These are phyloP conservation scores for Mimosa pudica DNA, from an alignment of 306 rosid species.

Conservation along the genomic window DNA sequence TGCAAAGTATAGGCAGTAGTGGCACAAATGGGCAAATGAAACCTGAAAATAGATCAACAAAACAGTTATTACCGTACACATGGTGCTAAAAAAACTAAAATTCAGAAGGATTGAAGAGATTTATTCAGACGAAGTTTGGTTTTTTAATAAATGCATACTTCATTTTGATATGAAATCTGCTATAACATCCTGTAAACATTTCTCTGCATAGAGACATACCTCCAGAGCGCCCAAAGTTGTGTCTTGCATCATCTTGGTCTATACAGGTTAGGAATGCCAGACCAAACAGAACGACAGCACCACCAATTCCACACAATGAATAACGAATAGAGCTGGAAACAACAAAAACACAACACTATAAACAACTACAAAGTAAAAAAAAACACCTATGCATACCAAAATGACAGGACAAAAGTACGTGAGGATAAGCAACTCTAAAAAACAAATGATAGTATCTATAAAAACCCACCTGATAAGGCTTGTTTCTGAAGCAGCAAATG, in stretches of 20 bases:
- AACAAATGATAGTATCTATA: conserved; percentile 16
- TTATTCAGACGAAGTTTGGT: not conserved
- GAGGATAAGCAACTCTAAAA: too few species aligned
- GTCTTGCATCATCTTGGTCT: conserved; percentile 90
- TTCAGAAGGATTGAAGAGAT: not conserved
- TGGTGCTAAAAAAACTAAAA: not conserved
- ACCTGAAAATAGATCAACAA: conserved; percentile 54
- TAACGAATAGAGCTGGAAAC: conserved; percentile 63
- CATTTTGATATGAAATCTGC: not conserved
- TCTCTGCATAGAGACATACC: conserved; percentile 47
- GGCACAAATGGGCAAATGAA: conserved; percentile 92
- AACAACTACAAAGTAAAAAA: not conserved
- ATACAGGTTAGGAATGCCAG: conserved; percentile 66
- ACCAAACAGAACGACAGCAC: conserved; percentile 61
- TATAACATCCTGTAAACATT: not conserved
- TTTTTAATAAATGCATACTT: not conserved
- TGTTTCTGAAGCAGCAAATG: conserved; percentile 70
- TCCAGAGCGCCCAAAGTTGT: conserved; percentile 88
- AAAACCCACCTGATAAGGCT: conserved; percentile 62
- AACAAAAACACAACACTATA: conserved; percentile 26
- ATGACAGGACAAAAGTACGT: not conserved
- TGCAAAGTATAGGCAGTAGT: conserved; percentile 69
- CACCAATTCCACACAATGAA: conserved; percentile 73
- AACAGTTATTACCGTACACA: not conserved
- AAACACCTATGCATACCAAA: conserved; percentile 6